Base-by-base conservation (phyloP, 768 basidiomycete genomes). In the Rhizopogon vulgaris region DNA sequence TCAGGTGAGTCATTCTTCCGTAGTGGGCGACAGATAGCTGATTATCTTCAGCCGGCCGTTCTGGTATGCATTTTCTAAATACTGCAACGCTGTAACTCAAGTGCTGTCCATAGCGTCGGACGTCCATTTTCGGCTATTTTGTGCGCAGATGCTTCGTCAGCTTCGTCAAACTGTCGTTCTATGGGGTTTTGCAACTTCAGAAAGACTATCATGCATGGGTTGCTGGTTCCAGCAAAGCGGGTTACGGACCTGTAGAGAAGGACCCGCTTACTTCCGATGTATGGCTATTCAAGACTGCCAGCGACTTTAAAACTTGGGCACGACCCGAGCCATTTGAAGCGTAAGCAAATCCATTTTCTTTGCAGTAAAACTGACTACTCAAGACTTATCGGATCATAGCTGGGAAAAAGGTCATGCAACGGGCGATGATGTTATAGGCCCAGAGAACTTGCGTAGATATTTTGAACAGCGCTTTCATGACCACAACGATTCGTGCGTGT, bases 381-480 rank as follows among this genome's bases (percentile, higher is more conserved):
- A 43, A 47, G 47, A 18, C 38, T 48, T 27, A 48, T 24, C 14
- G 52, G 17, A 27, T 36, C 25, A 15, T 57, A 92, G 90, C 5
- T 91, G 80, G 77, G 82, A 89, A 61, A 78, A 78, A 51, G 80
- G 78, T 6, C 62, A 76, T n/a, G 72, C 76, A 11, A 76, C 78
- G 5, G 87, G 86, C 0, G 89, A 92, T 64, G 83, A 83, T 55
- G 80, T 80, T 41, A 58, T 77, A 8, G 88, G 87, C 0, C 74
- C 79, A 2, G 88, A 90, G 57, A 84, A 81, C 57, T 68, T 93
- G 37, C 78, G 89, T 32, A 72, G 79, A 48, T 93, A 87, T 64
- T 93, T 92, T 57, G 90, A 92, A 63, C 90, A 92, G 54, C 85
- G 82, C 60, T 93, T 93, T 60, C 85, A 90, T 56, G 82, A 86